Percentiles rank a stretch among this genome's conserved stretches.
Evolutionary conservation across 228 moss, liverwort and hornwort species (phyloP).

Genomic region (Sphagnum magellanicum): DNA sequence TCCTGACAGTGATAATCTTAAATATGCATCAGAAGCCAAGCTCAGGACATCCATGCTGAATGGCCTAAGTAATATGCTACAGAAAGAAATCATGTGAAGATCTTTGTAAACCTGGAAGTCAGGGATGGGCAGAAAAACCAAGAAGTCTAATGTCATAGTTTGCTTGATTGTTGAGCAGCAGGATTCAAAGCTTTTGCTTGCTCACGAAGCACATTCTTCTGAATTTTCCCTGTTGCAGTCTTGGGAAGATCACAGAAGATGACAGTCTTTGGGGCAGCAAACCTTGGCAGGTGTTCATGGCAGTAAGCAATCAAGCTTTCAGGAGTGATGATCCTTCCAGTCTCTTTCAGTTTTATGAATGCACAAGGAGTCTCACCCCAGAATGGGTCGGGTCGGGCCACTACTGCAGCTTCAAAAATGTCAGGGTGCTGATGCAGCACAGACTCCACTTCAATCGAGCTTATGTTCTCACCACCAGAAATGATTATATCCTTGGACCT

Average conservation of each 20-base stretch:
- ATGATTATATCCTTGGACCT: constrained; percentile 80
- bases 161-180: not conserved
- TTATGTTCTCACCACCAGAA: constrained; percentile 86
- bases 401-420: constrained; percentile 69
- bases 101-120: too few species aligned
- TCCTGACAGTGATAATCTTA: too few species aligned
- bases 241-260: constrained; percentile 66
- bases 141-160: too few species aligned
- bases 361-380: constrained; percentile 89
- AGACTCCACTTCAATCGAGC: constrained; percentile 73
- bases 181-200: constrained; percentile 32
- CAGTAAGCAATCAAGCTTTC: constrained; percentile 45
- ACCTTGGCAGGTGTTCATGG: constrained; percentile 36
- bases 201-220: constrained; percentile 61
- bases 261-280: constrained; percentile 46
- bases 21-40: too few species aligned
- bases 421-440: constrained; percentile 54
- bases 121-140: too few species aligned
- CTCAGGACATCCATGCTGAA: too few species aligned
- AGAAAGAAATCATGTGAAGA: too few species aligned
- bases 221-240: constrained; percentile 75
- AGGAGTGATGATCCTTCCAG: constrained; percentile 17
- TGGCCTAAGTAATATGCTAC: too few species aligned
- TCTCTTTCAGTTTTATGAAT: constrained; percentile 47
- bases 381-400: constrained; percentile 51